These are phyloP conservation scores for Chrysosporium keratinophilum DNA, from an alignment of 2,329 filamentous ascomycete species.

Conservation along the genomic window DNA sequence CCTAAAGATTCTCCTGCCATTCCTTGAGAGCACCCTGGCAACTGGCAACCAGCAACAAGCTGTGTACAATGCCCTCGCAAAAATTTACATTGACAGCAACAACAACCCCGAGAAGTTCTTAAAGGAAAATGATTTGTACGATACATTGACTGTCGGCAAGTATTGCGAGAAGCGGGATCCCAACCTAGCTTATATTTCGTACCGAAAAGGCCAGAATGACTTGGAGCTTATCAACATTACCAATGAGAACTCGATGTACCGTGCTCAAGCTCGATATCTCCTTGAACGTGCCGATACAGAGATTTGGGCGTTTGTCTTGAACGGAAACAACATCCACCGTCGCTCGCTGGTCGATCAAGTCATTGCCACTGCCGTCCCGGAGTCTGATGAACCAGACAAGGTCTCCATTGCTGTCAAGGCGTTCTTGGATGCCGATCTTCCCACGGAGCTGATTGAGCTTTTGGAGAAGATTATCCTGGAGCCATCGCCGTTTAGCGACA, in stretches of 20 bases:
- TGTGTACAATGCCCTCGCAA: slow-evolving; percentile 91
- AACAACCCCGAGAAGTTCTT: slow-evolving; percentile 96
- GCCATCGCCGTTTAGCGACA: slow-evolving; percentile 97
- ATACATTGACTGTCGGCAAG: slow-evolving; percentile 83
- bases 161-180: slow-evolving; percentile 99
- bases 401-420: slow-evolving; percentile 89
- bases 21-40: slow-evolving; percentile 84
- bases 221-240: slow-evolving; percentile 94
- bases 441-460: slow-evolving; percentile 88
- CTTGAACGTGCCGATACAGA: slow-evolving; percentile 81
- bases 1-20: slow-evolving; percentile 87
- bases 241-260: slow-evolving; percentile 99
- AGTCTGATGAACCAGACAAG: slow-evolving; percentile 85
- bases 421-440: slow-evolving; percentile 83
- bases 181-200: slow-evolving; percentile 88
- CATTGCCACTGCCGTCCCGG: slow-evolving; percentile 85
- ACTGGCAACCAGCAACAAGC: slow-evolving; percentile 91
- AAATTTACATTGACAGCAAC: slow-evolving; percentile 99
- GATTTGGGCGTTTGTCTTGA: slow-evolving; percentile 90
- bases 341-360: slow-evolving; percentile 93
- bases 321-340: slow-evolving; percentile 89
- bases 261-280: slow-evolving; percentile 90
- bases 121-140: slow-evolving; percentile 94
- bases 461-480: slow-evolving; percentile 99
- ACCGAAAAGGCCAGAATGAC: slow-evolving; percentile 94